phyloP scores from a whole-genome alignment of 805 yeast species.

The Sporopachydermia quercuum region DNA sequence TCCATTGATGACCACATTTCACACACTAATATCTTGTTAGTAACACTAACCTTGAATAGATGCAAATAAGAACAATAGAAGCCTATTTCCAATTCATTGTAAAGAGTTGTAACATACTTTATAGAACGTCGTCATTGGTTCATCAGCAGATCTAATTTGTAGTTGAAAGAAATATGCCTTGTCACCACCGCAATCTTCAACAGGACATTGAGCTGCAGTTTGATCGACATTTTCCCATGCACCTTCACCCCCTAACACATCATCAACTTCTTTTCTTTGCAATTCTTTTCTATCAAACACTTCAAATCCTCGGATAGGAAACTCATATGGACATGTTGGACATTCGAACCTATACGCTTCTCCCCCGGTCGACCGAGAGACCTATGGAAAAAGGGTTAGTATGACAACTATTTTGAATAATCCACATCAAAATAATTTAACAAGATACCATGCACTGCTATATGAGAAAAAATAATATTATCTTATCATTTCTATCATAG shows the following conservation, averaged over 20 bases:
- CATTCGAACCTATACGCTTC: constrained; percentile 64
- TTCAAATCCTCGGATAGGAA: constrained; percentile 70
- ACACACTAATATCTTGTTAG: constrained; percentile 59
- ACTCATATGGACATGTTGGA: constrained; percentile 90
- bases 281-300: constrained; percentile 75
- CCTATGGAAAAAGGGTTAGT: constrained; percentile 13
- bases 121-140: constrained; percentile 97
- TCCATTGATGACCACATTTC: constrained; percentile 89
- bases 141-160: constrained; percentile 96
- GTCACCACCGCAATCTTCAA: constrained; percentile 69
- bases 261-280: constrained; percentile 85
- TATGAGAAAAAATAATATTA: background rate
- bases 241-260: constrained; percentile 90
- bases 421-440: too few relatives aligned
- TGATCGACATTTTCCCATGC: constrained; percentile 99
- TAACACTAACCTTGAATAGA: too few relatives aligned
- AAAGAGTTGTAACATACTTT: constrained; percentile 26
- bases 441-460: too few relatives aligned
- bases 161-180: constrained; percentile 95
- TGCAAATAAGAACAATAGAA: background rate
- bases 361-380: constrained; percentile 42
- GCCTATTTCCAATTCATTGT: too few relatives aligned
- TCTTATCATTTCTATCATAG: background rate
- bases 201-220: constrained; percentile 84
- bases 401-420: constrained; percentile 2